Evolutionary conservation across 148 eudicot genomes (phyloP), one percentile per base, ranked within the genome.

Genomic region (Silene conica): DNA sequence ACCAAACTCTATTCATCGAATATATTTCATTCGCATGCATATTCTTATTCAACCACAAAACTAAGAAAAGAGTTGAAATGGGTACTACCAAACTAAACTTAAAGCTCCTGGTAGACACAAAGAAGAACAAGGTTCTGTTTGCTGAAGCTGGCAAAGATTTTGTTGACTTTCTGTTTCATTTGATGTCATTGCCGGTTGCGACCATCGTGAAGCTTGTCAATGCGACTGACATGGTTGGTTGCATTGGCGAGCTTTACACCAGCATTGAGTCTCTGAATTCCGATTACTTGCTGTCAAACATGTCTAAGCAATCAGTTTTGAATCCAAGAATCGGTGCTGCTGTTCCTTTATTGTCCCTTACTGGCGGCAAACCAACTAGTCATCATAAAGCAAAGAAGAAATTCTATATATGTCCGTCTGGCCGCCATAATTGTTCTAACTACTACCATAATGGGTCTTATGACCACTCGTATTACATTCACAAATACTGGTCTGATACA

Each of bases 91-190:
- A 75, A 20, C 28, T 58, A 4, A 67, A 56, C 54, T 6, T 82
- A n/a, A 82, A 79, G 71, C 77, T 82, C 4, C 18, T 76, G 0
- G 57, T 82, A 0, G 82, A 82, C 70, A 69, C 57, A 11, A 73
- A 82, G 16, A 12, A 18, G 4, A 43, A 68, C 1, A 82, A 63
- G 22, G 82, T 82, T 8, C 63, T 79, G 10, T 82, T 79, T 6
- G 85, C 82, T 6, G 84, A 78, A 62, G 76, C 81, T 8, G 69
- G 70, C 0, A 78, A 74, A 8, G 81, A 81, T 12, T 81, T 82
- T 14, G 82, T 82, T 0, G 82, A 82, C 22, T 82, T 82, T 69
- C 69, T 82, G 15, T 75, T 82, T 45, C 15, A 60, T 41, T 64
- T 82, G 3, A 60, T 82, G 25, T 31, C 76, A 1, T 10, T 82